These are phyloP conservation scores for Linnemannia schmuckeri DNA, from an alignment of 192 early-diverging fungal genomes.

Conservation along the genomic window DNA sequence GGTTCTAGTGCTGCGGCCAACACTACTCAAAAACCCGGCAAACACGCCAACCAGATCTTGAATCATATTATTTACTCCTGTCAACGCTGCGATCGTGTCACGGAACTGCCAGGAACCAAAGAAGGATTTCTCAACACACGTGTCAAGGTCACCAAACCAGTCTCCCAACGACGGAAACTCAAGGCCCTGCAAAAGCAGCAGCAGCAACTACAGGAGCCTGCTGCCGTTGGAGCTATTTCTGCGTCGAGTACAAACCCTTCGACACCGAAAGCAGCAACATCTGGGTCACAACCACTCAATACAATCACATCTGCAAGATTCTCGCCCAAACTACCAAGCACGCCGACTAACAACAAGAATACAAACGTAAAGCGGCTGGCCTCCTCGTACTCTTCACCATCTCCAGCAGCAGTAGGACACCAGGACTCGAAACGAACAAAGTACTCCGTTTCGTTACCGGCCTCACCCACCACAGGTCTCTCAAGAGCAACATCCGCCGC, in stretches of 20 bases:
- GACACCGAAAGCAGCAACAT: neutral
- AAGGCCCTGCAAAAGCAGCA: neutral
- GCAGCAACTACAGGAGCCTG: neutral
- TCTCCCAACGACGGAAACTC: constrained; percentile 26
- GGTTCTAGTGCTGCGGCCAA: neutral
- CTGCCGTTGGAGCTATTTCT: neutral
- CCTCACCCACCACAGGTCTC: constrained; percentile 14
- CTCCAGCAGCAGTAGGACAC: neutral
- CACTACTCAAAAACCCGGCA: constrained; percentile 21
- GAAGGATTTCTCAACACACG: constrained; percentile 19
- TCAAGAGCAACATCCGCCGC: constrained; percentile 17
- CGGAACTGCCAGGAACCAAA: constrained; percentile 51
- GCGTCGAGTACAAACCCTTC: neutral
- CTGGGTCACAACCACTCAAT: neutral
- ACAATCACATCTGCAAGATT: neutral
- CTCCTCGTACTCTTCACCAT: neutral
- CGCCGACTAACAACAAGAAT: neutral
- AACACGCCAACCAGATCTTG: constrained; percentile 29
- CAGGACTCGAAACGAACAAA: constrained; percentile 9
- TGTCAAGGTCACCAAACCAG: constrained; percentile 28
- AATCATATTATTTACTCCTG: constrained; percentile 58
- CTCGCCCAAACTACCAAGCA: neutral
- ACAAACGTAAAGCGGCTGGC: neutral
- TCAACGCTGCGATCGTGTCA: constrained; percentile 45
- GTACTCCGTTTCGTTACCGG: constrained; percentile 14